Evolutionary conservation across 345 rosid genomes (phyloP), one percentile per base, ranked within the genome.

Genomic region (Acer campestre): DNA sequence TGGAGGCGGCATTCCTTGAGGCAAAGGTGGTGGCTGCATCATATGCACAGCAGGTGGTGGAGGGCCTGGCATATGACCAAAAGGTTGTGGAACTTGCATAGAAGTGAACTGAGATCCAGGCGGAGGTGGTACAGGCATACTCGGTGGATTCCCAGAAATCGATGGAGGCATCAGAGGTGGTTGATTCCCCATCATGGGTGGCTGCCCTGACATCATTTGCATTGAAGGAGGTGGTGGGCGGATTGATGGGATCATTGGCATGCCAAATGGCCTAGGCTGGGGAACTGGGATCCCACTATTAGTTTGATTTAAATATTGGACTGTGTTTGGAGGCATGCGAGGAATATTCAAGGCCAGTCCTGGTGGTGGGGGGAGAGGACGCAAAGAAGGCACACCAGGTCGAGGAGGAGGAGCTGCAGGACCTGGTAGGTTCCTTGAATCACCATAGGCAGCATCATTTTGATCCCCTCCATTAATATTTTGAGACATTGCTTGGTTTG

Each of bases 301-400:
- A 56, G 68, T 62, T 62, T 82, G 84, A 29, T 75, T 49, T 53
- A 84, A 61, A 64, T 87, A 89, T 51, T 84, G 90, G 42, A 81
- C 75, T 22, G 84, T 31, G 70, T 83, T 87, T 64, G 86, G 81
- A 62, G 89, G 92, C 77, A 77, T 73, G 59, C 90, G 92, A 27
- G 89, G 92, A 38, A 89, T 77, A 79, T 89, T 89, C 75, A 89
- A 74, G 51, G 89, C 88, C 40, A 89, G 88, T 22, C 88, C 88
- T 1, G 90, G 90, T 38, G 92, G 92, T 11, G 92, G 90, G 42
- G 92, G 92, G 9, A 89, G 84, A 38, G 92, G 90, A 29, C 89
- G 89, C 75, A 89, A 44, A 22, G 85, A 71, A 18, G 88, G 89
- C 51, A 87, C 1, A 53, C 85, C 85, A 76, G 90, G 90, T 61